Percentiles rank a stretch among this genome's conserved stretches.
These are phyloP conservation scores for Cladosporium sp. DNA, from an alignment of 2,329 filamentous ascomycete species.

Conservation along the genomic window DNA sequence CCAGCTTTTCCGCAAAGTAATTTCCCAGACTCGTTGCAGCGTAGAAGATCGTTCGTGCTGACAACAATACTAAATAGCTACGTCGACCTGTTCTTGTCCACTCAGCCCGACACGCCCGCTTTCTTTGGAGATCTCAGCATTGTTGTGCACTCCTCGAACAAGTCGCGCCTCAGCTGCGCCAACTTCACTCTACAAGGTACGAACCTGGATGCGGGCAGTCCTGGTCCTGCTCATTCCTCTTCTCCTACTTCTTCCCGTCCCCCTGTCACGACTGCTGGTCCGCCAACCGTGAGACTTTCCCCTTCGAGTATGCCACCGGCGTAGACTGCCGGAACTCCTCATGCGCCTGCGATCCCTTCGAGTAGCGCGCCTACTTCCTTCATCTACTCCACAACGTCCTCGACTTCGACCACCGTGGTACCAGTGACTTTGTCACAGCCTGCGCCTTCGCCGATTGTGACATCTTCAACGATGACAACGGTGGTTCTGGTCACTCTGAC, in stretches of 20 bases:
- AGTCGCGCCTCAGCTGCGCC: constrained; percentile 57
- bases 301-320: background rate
- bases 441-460: background rate
- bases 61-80: constrained; percentile 38
- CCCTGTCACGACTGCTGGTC: background rate
- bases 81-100: constrained; percentile 52
- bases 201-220: constrained; percentile 6
- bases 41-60: background rate
- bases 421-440: background rate
- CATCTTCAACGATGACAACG: background rate
- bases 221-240: constrained; percentile 4
- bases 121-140: constrained; percentile 57
- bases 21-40: background rate
- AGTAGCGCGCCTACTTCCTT: background rate
- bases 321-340: background rate
- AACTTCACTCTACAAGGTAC: constrained; percentile 47
- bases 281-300: constrained; percentile 4
- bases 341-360: background rate
- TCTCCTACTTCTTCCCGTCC: background rate
- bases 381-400: background rate
- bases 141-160: constrained; percentile 56
- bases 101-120: constrained; percentile 40
- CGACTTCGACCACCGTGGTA: constrained; percentile 1
- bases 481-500: constrained; percentile 1
- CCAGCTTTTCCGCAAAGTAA: constrained; percentile 35